Conservation (phyloP, 2,329 filamentous ascomycete species). For the Scleromitrula shiraiana region DNA sequence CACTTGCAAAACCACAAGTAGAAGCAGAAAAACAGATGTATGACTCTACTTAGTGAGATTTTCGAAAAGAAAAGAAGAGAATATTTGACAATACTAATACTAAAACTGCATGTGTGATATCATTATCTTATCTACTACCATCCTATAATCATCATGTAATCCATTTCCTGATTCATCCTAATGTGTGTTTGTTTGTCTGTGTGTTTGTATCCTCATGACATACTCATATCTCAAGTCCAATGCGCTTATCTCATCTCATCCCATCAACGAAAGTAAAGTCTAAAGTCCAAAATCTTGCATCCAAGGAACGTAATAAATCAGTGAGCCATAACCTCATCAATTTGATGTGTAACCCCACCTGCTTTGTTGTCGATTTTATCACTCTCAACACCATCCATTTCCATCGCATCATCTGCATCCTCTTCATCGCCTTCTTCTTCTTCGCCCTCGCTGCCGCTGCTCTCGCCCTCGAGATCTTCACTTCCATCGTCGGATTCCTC, state of each 20-base stretch:
- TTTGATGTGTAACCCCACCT: constrained; percentile 13
- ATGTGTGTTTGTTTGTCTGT: background rate
- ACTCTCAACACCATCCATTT: constrained; percentile 37
- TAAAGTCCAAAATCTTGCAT: too few relatives aligned
- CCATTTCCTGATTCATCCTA: too few relatives aligned
- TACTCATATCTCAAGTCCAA: too few relatives aligned
- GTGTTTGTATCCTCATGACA: too few relatives aligned
- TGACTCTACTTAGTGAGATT: too few relatives aligned
- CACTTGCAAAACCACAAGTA: too few relatives aligned
- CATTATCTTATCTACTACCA: background rate
- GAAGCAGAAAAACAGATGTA: too few relatives aligned
- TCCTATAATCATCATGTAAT: constrained; percentile 1
- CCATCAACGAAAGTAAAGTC: too few relatives aligned
- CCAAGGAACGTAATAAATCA: constrained; percentile 7
- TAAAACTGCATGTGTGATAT: background rate
- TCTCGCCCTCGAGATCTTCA: constrained; percentile 73
- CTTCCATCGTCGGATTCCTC: constrained; percentile 69
- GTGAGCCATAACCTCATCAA: constrained; percentile 16
- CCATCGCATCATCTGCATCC: constrained; percentile 40
- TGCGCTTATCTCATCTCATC: too few relatives aligned
- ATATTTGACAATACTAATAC: background rate
- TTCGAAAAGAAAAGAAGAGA: too few relatives aligned
- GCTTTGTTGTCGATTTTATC: constrained; percentile 16
- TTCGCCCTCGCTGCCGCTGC: constrained; percentile 55
- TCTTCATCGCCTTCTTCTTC: constrained; percentile 40